phyloP scores from a whole-genome alignment of 768 basidiomycete species.

The Auricularia sp. region DNA sequence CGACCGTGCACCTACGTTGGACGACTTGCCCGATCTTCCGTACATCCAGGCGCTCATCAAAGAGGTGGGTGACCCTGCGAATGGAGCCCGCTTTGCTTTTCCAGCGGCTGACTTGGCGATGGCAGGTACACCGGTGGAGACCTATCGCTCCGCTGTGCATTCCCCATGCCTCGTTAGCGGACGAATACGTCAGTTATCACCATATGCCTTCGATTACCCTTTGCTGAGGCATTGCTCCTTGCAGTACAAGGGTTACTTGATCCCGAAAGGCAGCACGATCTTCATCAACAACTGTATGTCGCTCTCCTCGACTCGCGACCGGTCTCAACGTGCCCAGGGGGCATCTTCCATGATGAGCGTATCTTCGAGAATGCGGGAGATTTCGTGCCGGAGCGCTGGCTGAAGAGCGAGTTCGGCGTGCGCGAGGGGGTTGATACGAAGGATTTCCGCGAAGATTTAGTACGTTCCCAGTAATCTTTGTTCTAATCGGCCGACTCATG shows the following conservation, averaged over 20 bases:
- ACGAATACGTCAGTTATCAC: background rate
- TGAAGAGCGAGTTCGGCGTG: slow-evolving; percentile 12
- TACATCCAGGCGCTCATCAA: slow-evolving; percentile 26
- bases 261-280: slow-evolving; percentile 13
- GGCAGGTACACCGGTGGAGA: background rate
- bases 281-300: slow-evolving; percentile 20
- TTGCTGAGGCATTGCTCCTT: background rate
- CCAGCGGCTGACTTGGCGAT: background rate
- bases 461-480: background rate
- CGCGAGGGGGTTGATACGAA: slow-evolving; percentile 9
- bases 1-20: slow-evolving; percentile 15
- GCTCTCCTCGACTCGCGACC: background rate
- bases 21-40: slow-evolving; percentile 21
- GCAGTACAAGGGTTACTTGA: slow-evolving; percentile 1
- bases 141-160: background rate
- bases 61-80: slow-evolving; percentile 17
- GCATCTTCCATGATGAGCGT: slow-evolving; percentile 17
- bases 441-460: background rate
- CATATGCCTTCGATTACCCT: background rate
- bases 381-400: slow-evolving; percentile 44
- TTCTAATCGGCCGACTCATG: background rate
- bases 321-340: slow-evolving; percentile 13
- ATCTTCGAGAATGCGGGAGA: slow-evolving; percentile 34
- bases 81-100: background rate
- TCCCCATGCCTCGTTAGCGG: background rate